Evolutionary conservation across 2,329 filamentous ascomycete species (phyloP).

Genomic region (Penicillium sp.): DNA sequence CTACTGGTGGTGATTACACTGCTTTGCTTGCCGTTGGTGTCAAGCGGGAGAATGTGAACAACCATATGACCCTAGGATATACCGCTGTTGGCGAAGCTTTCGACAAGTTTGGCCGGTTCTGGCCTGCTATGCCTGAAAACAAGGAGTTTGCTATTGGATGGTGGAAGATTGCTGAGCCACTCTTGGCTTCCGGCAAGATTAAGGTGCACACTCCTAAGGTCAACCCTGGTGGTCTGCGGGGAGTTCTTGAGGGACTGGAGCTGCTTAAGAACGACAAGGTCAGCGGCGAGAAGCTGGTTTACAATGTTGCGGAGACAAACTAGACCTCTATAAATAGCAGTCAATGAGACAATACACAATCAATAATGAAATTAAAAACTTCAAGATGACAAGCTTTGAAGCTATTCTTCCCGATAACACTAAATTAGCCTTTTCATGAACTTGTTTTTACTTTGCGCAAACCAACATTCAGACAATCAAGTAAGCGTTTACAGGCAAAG

Average conservation of each 20-base stretch:
- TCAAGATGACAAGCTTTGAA: too few relatives aligned
- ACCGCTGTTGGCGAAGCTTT: slow-evolving; percentile 34
- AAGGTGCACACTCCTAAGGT: slow-evolving; percentile 45
- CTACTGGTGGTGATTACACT: slow-evolving; percentile 30
- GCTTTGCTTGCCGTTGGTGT: slow-evolving; percentile 23
- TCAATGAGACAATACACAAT: too few relatives aligned
- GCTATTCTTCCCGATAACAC: too few relatives aligned
- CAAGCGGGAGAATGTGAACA: slow-evolving; percentile 32
- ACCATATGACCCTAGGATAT: slow-evolving; percentile 31
- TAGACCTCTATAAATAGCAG: not conserved
- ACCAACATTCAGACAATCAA: too few relatives aligned
- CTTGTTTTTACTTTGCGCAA: too few relatives aligned
- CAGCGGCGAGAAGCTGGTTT: slow-evolving; percentile 51
- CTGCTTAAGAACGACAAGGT: slow-evolving; percentile 46
- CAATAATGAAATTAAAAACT: too few relatives aligned
- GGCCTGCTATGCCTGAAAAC: slow-evolving; percentile 38
- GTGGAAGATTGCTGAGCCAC: slow-evolving; percentile 37
- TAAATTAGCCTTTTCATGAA: too few relatives aligned
- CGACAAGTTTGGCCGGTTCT: slow-evolving; percentile 23
- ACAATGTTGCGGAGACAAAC: slow-evolving; percentile 32
- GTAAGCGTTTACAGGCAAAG: too few relatives aligned
- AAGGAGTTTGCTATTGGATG: slow-evolving; percentile 46
- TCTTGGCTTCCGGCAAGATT: slow-evolving; percentile 46
- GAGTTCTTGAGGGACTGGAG: slow-evolving; percentile 48
- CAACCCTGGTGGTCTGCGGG: slow-evolving; percentile 43